Evolutionary conservation across 2,329 filamentous ascomycete genomes (phyloP).

Genomic region (Beauveria brongniartii): DNA sequence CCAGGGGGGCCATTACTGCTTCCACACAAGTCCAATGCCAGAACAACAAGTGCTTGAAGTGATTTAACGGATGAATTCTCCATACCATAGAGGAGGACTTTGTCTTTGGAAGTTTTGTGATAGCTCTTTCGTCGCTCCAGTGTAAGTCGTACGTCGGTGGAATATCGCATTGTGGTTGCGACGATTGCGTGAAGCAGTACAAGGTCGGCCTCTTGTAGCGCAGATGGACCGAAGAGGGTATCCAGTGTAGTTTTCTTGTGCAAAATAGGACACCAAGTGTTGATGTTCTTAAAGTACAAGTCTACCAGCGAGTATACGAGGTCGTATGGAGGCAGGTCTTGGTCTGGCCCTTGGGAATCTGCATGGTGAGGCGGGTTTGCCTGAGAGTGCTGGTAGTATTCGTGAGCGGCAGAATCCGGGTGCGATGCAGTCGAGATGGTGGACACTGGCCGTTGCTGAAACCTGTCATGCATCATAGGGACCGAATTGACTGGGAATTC

Average conservation of each 20-base stretch:
- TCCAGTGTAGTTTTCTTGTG: slow-evolving; percentile 77
- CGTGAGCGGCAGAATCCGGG: slow-evolving; percentile 35
- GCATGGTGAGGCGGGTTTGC: slow-evolving; percentile 11
- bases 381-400: slow-evolving; percentile 34
- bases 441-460: slow-evolving; percentile 36
- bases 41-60: slow-evolving; percentile 77
- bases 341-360: slow-evolving; percentile 31
- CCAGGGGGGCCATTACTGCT: slow-evolving; percentile 84
- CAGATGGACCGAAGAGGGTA: slow-evolving; percentile 67
- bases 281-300: slow-evolving; percentile 72
- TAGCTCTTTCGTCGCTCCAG: slow-evolving; percentile 66
- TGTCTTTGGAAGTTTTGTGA: slow-evolving; percentile 74
- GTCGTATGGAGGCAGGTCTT: slow-evolving; percentile 67
- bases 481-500: slow-evolving; percentile 43
- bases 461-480: slow-evolving; percentile 41
- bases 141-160: slow-evolving; percentile 65
- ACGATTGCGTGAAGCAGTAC: slow-evolving; percentile 84
- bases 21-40: slow-evolving; percentile 77
- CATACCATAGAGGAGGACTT: slow-evolving; percentile 77
- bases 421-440: slow-evolving; percentile 32
- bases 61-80: slow-evolving; percentile 86
- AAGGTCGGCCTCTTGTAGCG: slow-evolving; percentile 71
- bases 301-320: slow-evolving; percentile 65
- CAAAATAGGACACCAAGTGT: slow-evolving; percentile 84
- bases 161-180: slow-evolving; percentile 79